Evolutionary conservation across 352 stramenopile species (phyloP), one percentile per base, ranked within the genome.

Genomic region (Phytophthora europaea): DNA sequence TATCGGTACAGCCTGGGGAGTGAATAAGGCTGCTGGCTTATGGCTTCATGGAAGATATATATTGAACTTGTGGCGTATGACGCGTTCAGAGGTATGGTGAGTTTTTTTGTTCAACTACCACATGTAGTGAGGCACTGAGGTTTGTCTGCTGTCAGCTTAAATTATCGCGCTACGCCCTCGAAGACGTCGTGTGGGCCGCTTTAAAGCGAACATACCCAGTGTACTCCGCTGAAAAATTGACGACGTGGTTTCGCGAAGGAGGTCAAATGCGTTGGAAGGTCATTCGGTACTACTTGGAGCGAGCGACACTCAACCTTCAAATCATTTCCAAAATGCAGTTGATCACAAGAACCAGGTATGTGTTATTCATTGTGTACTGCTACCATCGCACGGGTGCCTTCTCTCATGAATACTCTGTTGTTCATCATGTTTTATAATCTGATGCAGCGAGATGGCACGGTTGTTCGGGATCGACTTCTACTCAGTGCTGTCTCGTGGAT

Each of bases 381-480:
- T 62, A 26, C 34, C 18, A 20, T 56, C 8, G 23, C 15, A 16
- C 16, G n/a, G 2, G 18, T 38, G 36, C 23, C 20, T 58, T 20
- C 5, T 36, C 23, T 61, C 31, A 23, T 61, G 18, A 45, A 45
- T 34, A n/a, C 20, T 48, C 2, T 54, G 51, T 22, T 59, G 15
- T 43, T 43, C 60, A 26, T 64, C 2, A 13, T 45, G 36, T 15
- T 18, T 6, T 9, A n/a, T 45, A 45, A 52, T 34, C 15, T 52
- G 20, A 55, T 67, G 0, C n/a, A 96, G 86, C 65, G 95, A 98
- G 63, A 98, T 98, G 90, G 93, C 95, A 22, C 84, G 94, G 9
- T 73, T 98, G 18, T 97, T 98, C 83, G 96, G 96, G 8, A 98
- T 98, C 60, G 93, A 98, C 54, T 98, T 99, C 57, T 98, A 96